Base-by-base conservation (phyloP, 371 early-diverging fungal species). In the Sanchytrium tribonematis region DNA sequence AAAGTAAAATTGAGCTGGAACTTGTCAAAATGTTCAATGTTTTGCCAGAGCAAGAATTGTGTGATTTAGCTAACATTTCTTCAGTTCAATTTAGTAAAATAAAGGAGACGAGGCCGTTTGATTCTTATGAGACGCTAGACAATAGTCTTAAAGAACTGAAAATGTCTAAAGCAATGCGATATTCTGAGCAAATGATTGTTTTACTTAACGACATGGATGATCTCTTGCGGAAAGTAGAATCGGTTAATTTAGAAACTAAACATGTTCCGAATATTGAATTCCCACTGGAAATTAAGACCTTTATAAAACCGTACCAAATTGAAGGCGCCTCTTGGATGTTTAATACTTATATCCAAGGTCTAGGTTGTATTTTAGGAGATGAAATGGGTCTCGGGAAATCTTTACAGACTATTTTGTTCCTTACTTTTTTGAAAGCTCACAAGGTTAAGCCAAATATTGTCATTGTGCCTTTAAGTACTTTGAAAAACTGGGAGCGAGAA, bases 401-500 rank as follows among this genome's bases (percentile, higher is more conserved):
- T 0, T 76, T 92, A 29, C 87, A 90, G 73, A 83, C 86, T 0
- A 87, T 94, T 66, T 83, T 84, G 1, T 77, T 88, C 29, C 79
- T 91, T 31, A 75, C 84, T 2, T 78, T 89, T 17, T 78, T 79
- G 1, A 73, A 73, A n/a, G 80, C 77, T 0, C 74, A 76, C 67
- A 32, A 67, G 16, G 30, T 30, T 27, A 30, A 27, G 0, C 93
- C 93, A 67, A 91, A 89, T 81, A 78, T 90, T 66, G 86, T 99
- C 66, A 90, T 99, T 67, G 97, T 96, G 1, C 99, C 99, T 66
- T 95, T 97, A 72, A 89, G 93, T 1, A 97, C 96, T 12, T 81
- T 98, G 70, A 88, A 91, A 75, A 98, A 99, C 80, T 99, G 99
- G 99, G 78, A 84, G 73, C 83, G 80, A 71, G 98, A 98, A 77